A percentile compares a stretch with the other conserved stretches of the same genome.
These are phyloP conservation scores for Aspergillus panamensis DNA, from an alignment of 495 filamentous ascomycete species.

Conservation along the genomic window DNA sequence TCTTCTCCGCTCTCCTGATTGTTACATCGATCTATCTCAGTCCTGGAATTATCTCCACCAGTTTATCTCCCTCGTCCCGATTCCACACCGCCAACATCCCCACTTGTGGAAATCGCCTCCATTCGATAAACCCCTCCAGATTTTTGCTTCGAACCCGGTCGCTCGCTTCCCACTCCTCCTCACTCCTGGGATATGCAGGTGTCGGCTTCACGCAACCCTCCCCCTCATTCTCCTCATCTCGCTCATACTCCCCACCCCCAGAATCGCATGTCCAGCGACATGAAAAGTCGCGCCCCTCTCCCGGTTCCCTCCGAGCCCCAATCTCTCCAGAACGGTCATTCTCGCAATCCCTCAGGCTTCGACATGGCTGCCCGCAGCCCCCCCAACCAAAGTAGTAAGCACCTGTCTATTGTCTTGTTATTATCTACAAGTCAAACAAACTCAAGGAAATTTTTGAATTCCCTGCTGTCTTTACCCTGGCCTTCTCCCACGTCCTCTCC, in stretches of 20 bases:
- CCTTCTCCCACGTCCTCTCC: background rate
- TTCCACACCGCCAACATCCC: slow-evolving; percentile 13
- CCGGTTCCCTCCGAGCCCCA: slow-evolving; percentile 38
- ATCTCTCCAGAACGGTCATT: slow-evolving; percentile 42
- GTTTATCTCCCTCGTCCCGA: background rate
- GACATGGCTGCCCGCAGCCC: slow-evolving; percentile 65
- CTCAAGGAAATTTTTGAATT: background rate
- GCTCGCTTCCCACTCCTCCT: slow-evolving; percentile 17
- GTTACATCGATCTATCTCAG: background rate
- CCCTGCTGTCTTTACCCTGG: background rate
- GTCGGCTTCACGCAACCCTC: slow-evolving; percentile 23
- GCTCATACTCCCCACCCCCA: slow-evolving; percentile 25
- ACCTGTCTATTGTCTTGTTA: background rate
- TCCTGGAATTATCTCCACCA: background rate
- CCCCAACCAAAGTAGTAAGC: slow-evolving; percentile 62
- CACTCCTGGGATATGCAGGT: slow-evolving; percentile 26
- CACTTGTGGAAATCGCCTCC: slow-evolving; percentile 14
- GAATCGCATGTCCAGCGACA: slow-evolving; percentile 28
- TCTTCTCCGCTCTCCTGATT: background rate
- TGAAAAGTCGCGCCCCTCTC: slow-evolving; percentile 46
- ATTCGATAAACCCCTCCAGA: slow-evolving; percentile 34
- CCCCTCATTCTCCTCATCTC: slow-evolving; percentile 10
- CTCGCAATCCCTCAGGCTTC: slow-evolving; percentile 45
- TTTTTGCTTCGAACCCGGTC: slow-evolving; percentile 15
- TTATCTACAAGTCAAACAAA: background rate